Evolutionary conservation across 306 rosid species (phyloP).

Genomic region (Urtica urens): DNA sequence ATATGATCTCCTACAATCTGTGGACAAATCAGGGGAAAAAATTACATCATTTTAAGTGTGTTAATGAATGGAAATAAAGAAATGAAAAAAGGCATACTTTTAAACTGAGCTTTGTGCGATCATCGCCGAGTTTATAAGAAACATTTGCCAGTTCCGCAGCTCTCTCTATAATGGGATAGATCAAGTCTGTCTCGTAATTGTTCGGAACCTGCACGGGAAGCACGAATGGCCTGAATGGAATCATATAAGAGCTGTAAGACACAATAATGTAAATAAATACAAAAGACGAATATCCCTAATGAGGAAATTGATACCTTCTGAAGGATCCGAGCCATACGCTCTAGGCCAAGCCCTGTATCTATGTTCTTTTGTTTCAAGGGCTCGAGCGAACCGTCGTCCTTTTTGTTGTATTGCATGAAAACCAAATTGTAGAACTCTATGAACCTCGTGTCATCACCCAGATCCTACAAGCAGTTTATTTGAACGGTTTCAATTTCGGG

Average conservation of each 20-base stretch:
- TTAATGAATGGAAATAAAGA: neutral
- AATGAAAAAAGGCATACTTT: slow-evolving; percentile 37
- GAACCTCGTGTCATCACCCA: slow-evolving; percentile 72
- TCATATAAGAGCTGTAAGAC: slow-evolving; percentile 8
- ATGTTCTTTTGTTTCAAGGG: slow-evolving; percentile 87
- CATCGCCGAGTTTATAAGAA: slow-evolving; percentile 54
- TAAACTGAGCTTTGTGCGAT: slow-evolving; percentile 51
- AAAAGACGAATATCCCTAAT: slow-evolving; percentile 2
- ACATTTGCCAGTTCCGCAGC: slow-evolving; percentile 64
- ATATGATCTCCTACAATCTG: slow-evolving; percentile 92
- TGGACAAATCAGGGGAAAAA: neutral
- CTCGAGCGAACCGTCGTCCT: slow-evolving; percentile 71
- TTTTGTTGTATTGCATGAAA: slow-evolving; percentile 92
- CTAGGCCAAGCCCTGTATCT: slow-evolving; percentile 93
- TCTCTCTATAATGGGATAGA: slow-evolving; percentile 81
- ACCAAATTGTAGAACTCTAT: slow-evolving; percentile 90
- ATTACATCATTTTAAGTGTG: neutral
- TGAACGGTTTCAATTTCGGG: neutral
- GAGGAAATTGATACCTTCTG: slow-evolving; percentile 50
- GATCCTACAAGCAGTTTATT: slow-evolving; percentile 48
- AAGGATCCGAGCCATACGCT: slow-evolving; percentile 90
- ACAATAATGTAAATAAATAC: neutral
- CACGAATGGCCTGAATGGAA: slow-evolving; percentile 12
- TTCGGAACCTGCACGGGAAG: slow-evolving; percentile 70
- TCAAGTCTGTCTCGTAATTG: slow-evolving; percentile 90